phyloP scores from a whole-genome alignment of 768 basidiomycete genomes.

The Trametes cingulata region DNA sequence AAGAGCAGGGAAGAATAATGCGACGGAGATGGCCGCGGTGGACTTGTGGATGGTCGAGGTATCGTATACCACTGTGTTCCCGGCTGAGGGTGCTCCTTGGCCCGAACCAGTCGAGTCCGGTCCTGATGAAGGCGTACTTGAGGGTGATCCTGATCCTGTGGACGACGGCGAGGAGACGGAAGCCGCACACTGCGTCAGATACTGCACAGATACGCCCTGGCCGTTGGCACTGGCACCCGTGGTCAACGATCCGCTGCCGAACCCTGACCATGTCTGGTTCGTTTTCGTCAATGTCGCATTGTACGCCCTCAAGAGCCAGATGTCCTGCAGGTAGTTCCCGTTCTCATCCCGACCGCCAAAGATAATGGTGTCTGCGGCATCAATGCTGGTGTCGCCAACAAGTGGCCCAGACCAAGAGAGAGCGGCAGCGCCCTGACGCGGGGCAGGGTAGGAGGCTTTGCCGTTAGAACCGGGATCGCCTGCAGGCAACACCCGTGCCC shows the following conservation, averaged over 20 bases:
- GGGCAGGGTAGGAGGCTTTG: conserved; percentile 54
- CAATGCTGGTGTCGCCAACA: conserved; percentile 51
- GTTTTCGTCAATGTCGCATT: conserved; percentile 58
- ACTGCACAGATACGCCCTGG: conserved; percentile 61
- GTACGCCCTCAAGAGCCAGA: conserved; percentile 81
- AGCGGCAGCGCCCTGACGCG: conserved; percentile 71
- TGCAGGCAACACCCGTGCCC: conserved; percentile 74
- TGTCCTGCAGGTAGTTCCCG: conserved; percentile 69
- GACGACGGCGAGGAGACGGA: conserved; percentile 26
- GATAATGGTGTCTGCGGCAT: conserved; percentile 68
- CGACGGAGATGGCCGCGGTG: conserved; percentile 50
- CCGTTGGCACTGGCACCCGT: conserved; percentile 68
- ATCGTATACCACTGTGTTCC: conserved; percentile 32
- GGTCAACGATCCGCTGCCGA: conserved; percentile 60
- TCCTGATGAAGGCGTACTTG: conserved; percentile 3
- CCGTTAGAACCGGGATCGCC: conserved; percentile 66
- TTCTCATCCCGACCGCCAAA: conserved; percentile 73
- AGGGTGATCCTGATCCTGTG: neutral
- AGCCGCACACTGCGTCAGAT: conserved; percentile 61
- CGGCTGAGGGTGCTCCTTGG: conserved; percentile 5
- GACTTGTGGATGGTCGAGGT: conserved; percentile 50
- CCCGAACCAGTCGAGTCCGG: neutral
- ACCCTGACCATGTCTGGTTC: conserved; percentile 60
- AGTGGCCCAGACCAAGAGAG: conserved; percentile 55
- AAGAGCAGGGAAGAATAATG: conserved; percentile 43